Conservation (phyloP, 257 asterid genomes). For the Jacaranda copaia region DNA sequence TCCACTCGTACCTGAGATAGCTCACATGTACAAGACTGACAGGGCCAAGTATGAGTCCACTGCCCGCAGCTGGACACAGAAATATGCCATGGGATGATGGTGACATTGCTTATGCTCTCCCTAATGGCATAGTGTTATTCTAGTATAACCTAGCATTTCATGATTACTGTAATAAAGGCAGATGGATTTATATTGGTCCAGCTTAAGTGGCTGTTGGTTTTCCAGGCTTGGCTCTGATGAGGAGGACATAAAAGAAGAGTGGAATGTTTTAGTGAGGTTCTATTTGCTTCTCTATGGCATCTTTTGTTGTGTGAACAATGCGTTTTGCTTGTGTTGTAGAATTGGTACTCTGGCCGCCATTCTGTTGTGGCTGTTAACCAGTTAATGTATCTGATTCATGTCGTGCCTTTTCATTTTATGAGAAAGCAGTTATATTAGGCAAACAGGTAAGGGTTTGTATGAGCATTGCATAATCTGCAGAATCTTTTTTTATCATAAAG, state of each 20-base stretch:
- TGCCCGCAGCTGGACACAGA: constrained; percentile 53
- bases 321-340: constrained; percentile 1
- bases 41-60: constrained; percentile 45
- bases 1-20: constrained; percentile 54
- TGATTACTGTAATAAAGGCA: constrained; percentile 6
- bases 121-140: background rate
- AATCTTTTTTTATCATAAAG: background rate
- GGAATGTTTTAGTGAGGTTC: constrained; percentile 24
- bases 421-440: background rate
- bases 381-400: background rate
- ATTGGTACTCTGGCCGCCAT: constrained; percentile 13
- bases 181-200: constrained; percentile 25
- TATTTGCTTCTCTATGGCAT: background rate
- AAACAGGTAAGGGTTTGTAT: background rate
- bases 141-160: constrained; percentile 11
- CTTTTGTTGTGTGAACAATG: constrained; percentile 31
- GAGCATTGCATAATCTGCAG: background rate
- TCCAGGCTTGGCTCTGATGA: background rate
- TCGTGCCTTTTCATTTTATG: background rate
- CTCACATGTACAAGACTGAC: constrained; percentile 56
- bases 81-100: constrained; percentile 51
- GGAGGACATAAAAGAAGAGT: background rate
- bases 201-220: constrained; percentile 18
- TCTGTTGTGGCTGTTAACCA: background rate
- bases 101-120: background rate